These are phyloP conservation scores for Viola odorata DNA, from an alignment of 345 rosid genomes.

Conservation along the genomic window DNA sequence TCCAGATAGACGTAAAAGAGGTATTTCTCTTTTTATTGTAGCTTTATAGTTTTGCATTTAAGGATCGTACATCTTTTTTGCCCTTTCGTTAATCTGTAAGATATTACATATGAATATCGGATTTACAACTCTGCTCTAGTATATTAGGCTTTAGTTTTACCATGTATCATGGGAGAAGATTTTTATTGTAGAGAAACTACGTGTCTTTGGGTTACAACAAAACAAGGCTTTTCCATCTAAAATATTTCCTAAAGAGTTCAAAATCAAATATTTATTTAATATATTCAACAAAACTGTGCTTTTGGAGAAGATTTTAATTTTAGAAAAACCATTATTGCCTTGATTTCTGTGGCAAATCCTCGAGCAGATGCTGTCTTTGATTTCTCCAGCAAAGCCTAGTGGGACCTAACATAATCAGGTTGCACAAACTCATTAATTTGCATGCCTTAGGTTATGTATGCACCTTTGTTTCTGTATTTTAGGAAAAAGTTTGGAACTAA, in stretches of 20 bases:
- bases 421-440: background rate
- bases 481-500: no score
- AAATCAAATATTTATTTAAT: no score
- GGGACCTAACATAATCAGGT: background rate
- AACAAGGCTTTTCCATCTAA: no score
- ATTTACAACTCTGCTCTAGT: background rate
- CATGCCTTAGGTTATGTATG: background rate
- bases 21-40: slow-evolving; percentile 32
- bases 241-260: no score
- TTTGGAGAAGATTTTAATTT: no score
- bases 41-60: background rate
- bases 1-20: slow-evolving; percentile 64
- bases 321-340: no score
- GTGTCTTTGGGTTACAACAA: background rate
- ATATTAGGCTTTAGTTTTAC: background rate
- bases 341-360: no score
- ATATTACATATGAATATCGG: background rate
- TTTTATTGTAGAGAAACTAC: background rate
- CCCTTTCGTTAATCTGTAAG: background rate
- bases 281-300: no score
- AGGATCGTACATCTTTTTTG: background rate
- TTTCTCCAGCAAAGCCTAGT: no score
- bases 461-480: no score
- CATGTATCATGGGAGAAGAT: background rate
- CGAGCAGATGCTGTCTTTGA: no score